phyloP scores from a whole-genome alignment of 306 rosid genomes.

The Cicer cuneatum region DNA sequence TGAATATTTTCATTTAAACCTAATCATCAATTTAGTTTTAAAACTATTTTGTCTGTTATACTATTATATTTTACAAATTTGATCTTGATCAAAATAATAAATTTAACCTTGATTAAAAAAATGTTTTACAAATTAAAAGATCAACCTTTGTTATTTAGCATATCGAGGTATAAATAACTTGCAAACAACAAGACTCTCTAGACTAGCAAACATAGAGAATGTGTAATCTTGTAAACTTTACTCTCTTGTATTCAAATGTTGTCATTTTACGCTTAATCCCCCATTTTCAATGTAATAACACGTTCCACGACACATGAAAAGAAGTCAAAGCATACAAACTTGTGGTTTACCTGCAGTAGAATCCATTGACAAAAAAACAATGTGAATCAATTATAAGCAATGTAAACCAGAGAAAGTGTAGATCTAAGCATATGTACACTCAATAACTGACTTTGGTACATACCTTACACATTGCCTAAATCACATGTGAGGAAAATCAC shows the following conservation, averaged over 20 bases:
- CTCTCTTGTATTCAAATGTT: background rate
- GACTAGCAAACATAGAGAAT: background rate
- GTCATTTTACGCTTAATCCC: background rate
- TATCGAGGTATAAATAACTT: too few species aligned
- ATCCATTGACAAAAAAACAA: background rate
- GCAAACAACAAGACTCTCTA: too few species aligned
- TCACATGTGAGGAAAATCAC: background rate
- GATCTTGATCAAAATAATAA: too few species aligned
- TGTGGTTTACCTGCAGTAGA: background rate
- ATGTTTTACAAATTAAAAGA: too few species aligned
- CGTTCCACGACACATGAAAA: background rate
- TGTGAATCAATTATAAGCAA: background rate
- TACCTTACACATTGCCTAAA: background rate
- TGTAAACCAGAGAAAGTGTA: background rate
- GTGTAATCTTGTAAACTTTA: background rate
- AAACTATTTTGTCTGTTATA: too few species aligned
- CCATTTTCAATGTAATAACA: background rate
- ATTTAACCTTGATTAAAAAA: too few species aligned
- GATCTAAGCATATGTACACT: background rate
- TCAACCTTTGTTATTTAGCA: too few species aligned
- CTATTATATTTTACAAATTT: too few species aligned
- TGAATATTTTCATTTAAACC: too few species aligned
- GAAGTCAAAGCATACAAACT: background rate
- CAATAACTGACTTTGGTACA: constrained; percentile 1
- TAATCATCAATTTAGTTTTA: too few species aligned